Evolutionary conservation across 139 green algal species (phyloP).

Genomic region (Marvania coccoides): DNA sequence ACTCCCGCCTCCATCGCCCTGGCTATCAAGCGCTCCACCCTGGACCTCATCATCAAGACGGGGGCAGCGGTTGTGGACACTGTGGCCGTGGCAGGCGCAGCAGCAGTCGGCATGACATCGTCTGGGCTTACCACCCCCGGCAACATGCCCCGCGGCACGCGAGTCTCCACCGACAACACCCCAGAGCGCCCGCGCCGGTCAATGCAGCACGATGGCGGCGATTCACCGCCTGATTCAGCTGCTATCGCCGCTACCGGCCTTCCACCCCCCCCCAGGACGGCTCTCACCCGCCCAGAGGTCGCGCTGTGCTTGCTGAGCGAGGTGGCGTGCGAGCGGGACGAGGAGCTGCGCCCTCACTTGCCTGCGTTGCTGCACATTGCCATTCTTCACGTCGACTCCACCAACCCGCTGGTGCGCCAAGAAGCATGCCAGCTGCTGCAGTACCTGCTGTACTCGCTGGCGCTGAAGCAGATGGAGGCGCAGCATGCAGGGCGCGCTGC

Average conservation of each 20-base stretch:
- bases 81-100: constrained; percentile 5
- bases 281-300: constrained; percentile 70
- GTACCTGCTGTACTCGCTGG: constrained; percentile 68
- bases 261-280: constrained; percentile 1
- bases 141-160: not conserved
- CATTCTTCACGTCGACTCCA: constrained; percentile 17
- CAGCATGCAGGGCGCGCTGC: not conserved
- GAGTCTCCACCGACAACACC: not conserved
- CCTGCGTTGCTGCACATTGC: constrained; percentile 68
- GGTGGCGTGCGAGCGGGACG: constrained; percentile 84
- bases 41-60: constrained; percentile 10
- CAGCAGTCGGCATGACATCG: not conserved
- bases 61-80: constrained; percentile 4
- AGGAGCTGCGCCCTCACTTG: constrained; percentile 74
- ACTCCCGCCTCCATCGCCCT: constrained; percentile 8
- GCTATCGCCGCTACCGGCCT: not conserved
- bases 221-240: not conserved
- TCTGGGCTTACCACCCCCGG: not conserved
- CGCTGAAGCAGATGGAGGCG: constrained; percentile 39
- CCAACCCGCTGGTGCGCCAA: constrained; percentile 2
- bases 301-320: constrained; percentile 81
- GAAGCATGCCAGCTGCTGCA: constrained; percentile 57
- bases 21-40: constrained; percentile 1
- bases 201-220: not conserved
- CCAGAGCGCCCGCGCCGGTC: not conserved